Evolutionary conservation across 2,329 filamentous ascomycete species (phyloP).

Genomic region (Fusarium pseudoanthophilum): DNA sequence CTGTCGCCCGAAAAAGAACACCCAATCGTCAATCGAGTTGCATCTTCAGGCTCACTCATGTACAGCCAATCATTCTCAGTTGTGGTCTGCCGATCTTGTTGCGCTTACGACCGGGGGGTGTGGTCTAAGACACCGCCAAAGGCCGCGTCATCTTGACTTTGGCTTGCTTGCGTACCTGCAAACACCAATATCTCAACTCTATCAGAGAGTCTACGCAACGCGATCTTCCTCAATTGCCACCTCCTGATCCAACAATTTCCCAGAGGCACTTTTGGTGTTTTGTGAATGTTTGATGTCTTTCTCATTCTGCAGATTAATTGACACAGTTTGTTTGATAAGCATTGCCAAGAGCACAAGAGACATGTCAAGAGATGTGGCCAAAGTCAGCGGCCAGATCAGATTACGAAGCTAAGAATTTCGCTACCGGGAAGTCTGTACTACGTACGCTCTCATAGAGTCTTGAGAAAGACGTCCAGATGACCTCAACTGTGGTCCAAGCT

Average conservation of each 20-base stretch:
- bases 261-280: background rate
- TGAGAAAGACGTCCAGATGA: conserved; percentile 7
- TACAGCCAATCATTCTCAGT: conserved; percentile 28
- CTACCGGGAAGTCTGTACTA: conserved; percentile 11
- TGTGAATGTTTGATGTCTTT: background rate
- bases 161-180: conserved; percentile 44
- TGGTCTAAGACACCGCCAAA: conserved; percentile 35
- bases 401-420: conserved; percentile 15
- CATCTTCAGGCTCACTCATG: conserved; percentile 5
- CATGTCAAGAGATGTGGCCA: background rate
- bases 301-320: background rate
- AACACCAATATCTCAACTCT: conserved; percentile 29
- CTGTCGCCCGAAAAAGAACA: conserved; percentile 1
- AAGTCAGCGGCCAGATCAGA: conserved; percentile 13
- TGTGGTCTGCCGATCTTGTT: conserved; percentile 18
- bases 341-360: conserved; percentile 13
- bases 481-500: background rate
- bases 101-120: conserved; percentile 40
- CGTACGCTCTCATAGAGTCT: background rate
- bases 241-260: conserved; percentile 17
- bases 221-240: conserved; percentile 26
- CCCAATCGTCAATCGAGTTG: conserved; percentile 21
- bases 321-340: background rate
- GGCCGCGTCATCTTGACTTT: conserved; percentile 45
- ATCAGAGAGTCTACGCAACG: conserved; percentile 21